phyloP scores from a whole-genome alignment of 805 yeast genomes.

The Myxozyma kluyveri region DNA sequence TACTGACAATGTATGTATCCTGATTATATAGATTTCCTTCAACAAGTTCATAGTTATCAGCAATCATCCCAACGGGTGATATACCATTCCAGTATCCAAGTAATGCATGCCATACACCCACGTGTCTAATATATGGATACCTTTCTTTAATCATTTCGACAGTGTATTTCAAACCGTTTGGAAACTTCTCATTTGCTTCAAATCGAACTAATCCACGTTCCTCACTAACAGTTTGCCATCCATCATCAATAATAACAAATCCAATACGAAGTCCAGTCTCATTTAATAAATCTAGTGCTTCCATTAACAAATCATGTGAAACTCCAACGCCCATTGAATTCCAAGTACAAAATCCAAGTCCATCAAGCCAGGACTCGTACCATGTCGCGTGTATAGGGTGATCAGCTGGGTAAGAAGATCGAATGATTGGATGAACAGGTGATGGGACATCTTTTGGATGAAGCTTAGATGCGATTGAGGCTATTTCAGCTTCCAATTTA shows the following conservation, averaged over 20 bases:
- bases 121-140: conserved; percentile 33
- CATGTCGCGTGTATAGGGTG: conserved; percentile 23
- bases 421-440: conserved; percentile 7
- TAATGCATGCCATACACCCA: conserved; percentile 39
- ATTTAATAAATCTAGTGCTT: conserved; percentile 32
- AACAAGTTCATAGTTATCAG: conserved; percentile 20
- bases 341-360: conserved; percentile 39
- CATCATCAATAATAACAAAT: conserved; percentile 36
- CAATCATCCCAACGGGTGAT: conserved; percentile 31
- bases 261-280: conserved; percentile 29
- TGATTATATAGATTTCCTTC: conserved; percentile 14
- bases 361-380: conserved; percentile 33
- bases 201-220: conserved; percentile 31
- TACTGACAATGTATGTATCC: conserved; percentile 18
- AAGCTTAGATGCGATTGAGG: too few relatives aligned
- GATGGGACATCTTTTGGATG: not conserved
- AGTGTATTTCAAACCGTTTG: conserved; percentile 34
- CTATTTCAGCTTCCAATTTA: not conserved
- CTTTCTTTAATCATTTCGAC: conserved; percentile 28
- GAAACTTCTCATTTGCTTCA: conserved; percentile 34
- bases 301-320: conserved; percentile 28
- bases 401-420: not conserved
- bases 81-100: conserved; percentile 38
- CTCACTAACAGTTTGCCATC: conserved; percentile 35
- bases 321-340: conserved; percentile 35